Base-by-base conservation (phyloP, 257 asterid genomes). In the Lycium ferocissimum region DNA sequence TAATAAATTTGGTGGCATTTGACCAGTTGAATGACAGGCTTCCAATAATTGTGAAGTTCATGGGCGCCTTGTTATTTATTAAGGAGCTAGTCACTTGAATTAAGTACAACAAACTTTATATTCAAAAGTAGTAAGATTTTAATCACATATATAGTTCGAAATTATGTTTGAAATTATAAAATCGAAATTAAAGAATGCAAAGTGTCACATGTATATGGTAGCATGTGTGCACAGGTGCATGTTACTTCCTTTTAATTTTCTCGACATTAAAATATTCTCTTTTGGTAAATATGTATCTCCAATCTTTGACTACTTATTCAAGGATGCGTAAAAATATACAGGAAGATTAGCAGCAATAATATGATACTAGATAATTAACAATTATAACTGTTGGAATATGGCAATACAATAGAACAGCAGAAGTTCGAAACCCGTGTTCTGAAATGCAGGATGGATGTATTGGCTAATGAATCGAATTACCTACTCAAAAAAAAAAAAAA, bases 381-480 rank as follows among this genome's bases (percentile, higher is more conserved):
- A 67, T 67, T 14, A 67, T 7, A 67, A 0, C 7, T 67, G 20
- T 35, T 67, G 75, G 75, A 67, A 67, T 67, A 67, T 67, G 75
- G 73, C 35, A 66, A 66, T 35, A 66, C 73, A 66, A 13, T 33
- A 5, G n/a, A 66, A 12, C 75, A 67, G 75, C 75, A 67, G 75
- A 37, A 67, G 47, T 67, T 67, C 0, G 6, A 67, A 67, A 67
- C 6, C 45, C 35, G 49, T 13, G 75, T 35, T 67, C 35, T 67
- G 75, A 35, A 67, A 6, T 35, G 75, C 12, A 3, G 2, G 20
- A 6, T 35, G 75, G 15, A 37, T 67, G 12, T 67, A 67, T 61
- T 20, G 67, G 37, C 37, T 61, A 61, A 20, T 61, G n/a, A 61
- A 8, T 61, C 14, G 13, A 61, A 20, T 61, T 61, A 20, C 12